A percentile compares a stretch with the other conserved stretches of the same genome.
Conservation (phyloP, 2,329 filamentous ascomycete genomes). For the Seiridium unicorne region DNA sequence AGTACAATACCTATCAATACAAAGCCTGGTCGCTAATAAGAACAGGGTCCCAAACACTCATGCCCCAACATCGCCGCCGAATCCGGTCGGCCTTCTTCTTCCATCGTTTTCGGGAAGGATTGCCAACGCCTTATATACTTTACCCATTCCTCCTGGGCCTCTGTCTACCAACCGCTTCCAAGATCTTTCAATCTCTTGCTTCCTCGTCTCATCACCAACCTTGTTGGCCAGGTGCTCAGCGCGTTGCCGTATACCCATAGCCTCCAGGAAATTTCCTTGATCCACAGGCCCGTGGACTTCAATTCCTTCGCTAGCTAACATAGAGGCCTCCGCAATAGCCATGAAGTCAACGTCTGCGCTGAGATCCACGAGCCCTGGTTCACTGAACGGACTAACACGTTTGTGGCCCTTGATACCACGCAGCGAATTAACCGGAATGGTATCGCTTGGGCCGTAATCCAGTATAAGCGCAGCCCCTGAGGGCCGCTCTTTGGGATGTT, state of each 20-base stretch:
- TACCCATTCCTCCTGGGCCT: constrained; percentile 85
- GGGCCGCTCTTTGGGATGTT: constrained; percentile 56
- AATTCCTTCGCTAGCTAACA: constrained; percentile 71
- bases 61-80: constrained; percentile 67
- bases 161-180: constrained; percentile 84
- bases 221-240: constrained; percentile 64
- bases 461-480: constrained; percentile 91
- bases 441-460: constrained; percentile 82
- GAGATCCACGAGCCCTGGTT: constrained; percentile 82
- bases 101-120: constrained; percentile 81
- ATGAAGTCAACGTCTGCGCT: constrained; percentile 93
- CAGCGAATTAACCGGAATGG: constrained; percentile 82
- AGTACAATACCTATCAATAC: neutral
- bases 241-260: constrained; percentile 81
- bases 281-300: constrained; percentile 92
- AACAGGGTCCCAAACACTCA: neutral
- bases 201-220: constrained; percentile 42
- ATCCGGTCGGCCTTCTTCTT: constrained; percentile 78
- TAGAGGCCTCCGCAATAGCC: constrained; percentile 78
- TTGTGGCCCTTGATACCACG: constrained; percentile 81
- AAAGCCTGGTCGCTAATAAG: neutral
- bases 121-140: constrained; percentile 88
- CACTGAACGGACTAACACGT: constrained; percentile 73
- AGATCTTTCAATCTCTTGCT: constrained; percentile 64
- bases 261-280: constrained; percentile 75